Conservation (phyloP, 2,329 filamentous ascomycete species). For the Pseudogymnoascus sp. region DNA sequence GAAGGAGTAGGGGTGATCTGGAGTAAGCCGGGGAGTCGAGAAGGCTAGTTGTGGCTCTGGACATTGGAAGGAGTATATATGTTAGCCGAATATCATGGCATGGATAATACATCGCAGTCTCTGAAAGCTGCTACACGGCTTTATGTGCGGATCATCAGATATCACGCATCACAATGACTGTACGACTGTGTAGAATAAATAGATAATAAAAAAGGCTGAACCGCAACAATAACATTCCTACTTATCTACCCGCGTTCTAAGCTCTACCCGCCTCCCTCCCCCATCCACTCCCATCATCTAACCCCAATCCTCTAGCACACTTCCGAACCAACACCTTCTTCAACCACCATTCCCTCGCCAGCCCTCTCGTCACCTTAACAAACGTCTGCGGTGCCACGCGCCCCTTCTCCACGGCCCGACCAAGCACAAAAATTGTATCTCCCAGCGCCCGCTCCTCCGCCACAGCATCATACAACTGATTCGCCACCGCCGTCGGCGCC, state of each 20-base stretch:
- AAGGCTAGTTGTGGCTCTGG: background rate
- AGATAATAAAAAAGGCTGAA: background rate
- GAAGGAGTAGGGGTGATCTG: background rate
- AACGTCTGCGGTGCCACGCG: constrained; percentile 65
- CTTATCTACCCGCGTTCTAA: background rate
- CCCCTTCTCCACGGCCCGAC: constrained; percentile 65
- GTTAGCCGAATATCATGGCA: background rate
- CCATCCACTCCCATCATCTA: constrained; percentile 30
- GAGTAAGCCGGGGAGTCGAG: background rate
- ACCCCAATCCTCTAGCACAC: constrained; percentile 68
- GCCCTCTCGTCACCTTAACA: constrained; percentile 65
- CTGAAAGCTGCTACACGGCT: background rate
- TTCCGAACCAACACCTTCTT: constrained; percentile 76
- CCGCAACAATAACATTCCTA: background rate
- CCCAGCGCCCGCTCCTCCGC: constrained; percentile 82
- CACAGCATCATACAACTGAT: constrained; percentile 82
- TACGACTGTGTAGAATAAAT: background rate
- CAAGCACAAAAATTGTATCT: constrained; percentile 78
- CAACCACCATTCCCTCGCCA: constrained; percentile 74
- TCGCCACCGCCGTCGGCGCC: constrained; percentile 86
- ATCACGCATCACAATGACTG: background rate
- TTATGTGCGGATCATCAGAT: background rate
- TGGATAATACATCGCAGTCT: background rate
- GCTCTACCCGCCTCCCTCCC: background rate
- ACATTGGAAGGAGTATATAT: background rate